A percentile compares a stretch with the other conserved stretches of the same genome.
These are phyloP conservation scores for Phytophthora agathidicida DNA, from an alignment of 352 stramenopile genomes.

Conservation along the genomic window DNA sequence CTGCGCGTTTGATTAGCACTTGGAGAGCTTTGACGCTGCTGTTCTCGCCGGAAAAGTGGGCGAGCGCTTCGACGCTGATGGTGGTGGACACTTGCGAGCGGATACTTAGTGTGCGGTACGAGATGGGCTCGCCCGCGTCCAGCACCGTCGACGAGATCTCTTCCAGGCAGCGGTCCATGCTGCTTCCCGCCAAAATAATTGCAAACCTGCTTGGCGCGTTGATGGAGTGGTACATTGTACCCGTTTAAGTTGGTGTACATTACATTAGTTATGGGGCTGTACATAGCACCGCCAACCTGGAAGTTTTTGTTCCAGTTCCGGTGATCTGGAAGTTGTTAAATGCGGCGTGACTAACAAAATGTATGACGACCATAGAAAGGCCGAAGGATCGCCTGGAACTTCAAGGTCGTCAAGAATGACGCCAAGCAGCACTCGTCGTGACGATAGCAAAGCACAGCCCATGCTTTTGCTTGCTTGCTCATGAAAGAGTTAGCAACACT, in stretches of 20 bases:
- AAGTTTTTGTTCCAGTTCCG: slow-evolving; percentile 20
- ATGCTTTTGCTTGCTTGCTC: slow-evolving; percentile 14
- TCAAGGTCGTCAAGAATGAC: slow-evolving; percentile 14
- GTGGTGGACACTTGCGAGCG: slow-evolving; percentile 30
- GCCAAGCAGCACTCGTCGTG: not conserved
- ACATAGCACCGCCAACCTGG: not conserved
- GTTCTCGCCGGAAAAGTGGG: slow-evolving; percentile 39
- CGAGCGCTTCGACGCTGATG: slow-evolving; percentile 45
- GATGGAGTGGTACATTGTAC: not conserved
- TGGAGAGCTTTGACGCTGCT: slow-evolving; percentile 43
- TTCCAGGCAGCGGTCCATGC: slow-evolving; percentile 55
- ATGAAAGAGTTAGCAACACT: too few relatives aligned
- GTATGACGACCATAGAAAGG: not conserved
- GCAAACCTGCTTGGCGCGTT: too few relatives aligned
- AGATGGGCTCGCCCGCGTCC: slow-evolving; percentile 60
- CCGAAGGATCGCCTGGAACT: not conserved
- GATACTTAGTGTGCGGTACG: slow-evolving; percentile 56
- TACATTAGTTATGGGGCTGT: too few relatives aligned
- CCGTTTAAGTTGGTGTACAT: too few relatives aligned
- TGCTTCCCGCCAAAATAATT: slow-evolving; percentile 22
- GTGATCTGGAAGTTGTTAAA: slow-evolving; percentile 28
- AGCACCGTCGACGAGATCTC: slow-evolving; percentile 59
- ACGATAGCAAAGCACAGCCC: not conserved
- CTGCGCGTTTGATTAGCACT: slow-evolving; percentile 45
- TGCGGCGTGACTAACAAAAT: slow-evolving; percentile 3